Evolutionary conservation across 1,284 basidiomycete species (phyloP).

Genomic region (Pyrrhoderma lamaoense): DNA sequence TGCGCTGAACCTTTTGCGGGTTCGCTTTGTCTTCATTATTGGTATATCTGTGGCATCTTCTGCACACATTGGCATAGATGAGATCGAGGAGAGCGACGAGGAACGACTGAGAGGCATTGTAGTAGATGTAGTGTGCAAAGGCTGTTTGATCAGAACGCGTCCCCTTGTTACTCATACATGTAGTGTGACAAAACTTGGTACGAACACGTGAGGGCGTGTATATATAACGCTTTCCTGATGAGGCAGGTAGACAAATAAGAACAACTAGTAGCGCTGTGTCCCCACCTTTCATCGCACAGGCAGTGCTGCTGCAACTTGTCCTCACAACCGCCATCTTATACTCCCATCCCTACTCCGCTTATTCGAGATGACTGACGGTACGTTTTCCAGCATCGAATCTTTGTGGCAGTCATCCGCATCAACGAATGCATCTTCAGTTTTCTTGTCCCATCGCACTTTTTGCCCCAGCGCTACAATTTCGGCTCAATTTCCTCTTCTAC

Average conservation of each 20-base stretch:
- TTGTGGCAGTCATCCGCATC: slow-evolving; percentile 8
- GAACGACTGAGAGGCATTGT: slow-evolving; percentile 5
- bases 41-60: neutral
- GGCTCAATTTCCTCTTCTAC: neutral
- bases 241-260: too few relatives aligned
- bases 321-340: too few relatives aligned
- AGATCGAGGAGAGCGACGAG: slow-evolving; percentile 13
- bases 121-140: too few relatives aligned
- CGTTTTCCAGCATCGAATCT: slow-evolving; percentile 16
- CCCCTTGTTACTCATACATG: too few relatives aligned
- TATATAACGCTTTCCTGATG: too few relatives aligned
- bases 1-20: slow-evolving; percentile 62
- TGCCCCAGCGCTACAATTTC: neutral
- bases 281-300: too few relatives aligned
- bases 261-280: too few relatives aligned
- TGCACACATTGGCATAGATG: neutral
- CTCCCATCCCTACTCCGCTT: too few relatives aligned
- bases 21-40: slow-evolving; percentile 8
- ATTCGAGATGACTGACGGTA: slow-evolving; percentile 17
- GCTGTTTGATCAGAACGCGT: too few relatives aligned
- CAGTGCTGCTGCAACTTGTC: too few relatives aligned
- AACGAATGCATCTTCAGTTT: slow-evolving; percentile 7
- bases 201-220: too few relatives aligned
- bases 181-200: too few relatives aligned
- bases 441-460: neutral